Conservation (phyloP, 2,329 filamentous ascomycete species). For the Paecilomyces variotii region DNA sequence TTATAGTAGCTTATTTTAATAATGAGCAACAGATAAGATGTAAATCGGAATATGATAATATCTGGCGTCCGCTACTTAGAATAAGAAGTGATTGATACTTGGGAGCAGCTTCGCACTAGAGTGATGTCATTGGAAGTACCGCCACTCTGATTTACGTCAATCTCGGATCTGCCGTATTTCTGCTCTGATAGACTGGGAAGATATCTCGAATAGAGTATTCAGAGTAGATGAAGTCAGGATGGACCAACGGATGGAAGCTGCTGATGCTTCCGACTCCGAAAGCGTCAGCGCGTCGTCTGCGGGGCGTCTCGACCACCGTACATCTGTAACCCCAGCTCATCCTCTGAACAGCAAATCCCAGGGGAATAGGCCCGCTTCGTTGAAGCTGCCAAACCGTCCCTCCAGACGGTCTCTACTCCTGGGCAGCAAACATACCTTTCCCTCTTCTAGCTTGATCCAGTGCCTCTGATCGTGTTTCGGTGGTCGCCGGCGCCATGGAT, state of each 20-base stretch:
- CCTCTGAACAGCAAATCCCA: background rate
- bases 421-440: background rate
- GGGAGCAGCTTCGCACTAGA: background rate
- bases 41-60: background rate
- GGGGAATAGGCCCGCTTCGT: background rate
- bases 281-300: background rate
- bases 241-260: background rate
- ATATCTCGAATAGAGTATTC: background rate
- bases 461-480: background rate
- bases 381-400: background rate
- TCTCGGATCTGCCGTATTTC: background rate
- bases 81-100: too few species aligned
- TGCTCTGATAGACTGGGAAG: background rate
- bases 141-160: background rate
- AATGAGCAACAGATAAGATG: background rate
- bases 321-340: background rate
- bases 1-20: background rate
- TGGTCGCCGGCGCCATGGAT: constrained; percentile 58
- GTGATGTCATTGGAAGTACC: background rate
- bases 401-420: background rate
- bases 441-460: background rate
- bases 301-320: background rate
- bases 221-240: background rate
- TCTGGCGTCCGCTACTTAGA: background rate
- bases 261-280: background rate